Evolutionary conservation across 164 flowering plant species (phyloP), one percentile per base, ranked within the genome.

Genomic region (Vitis cinerea): DNA sequence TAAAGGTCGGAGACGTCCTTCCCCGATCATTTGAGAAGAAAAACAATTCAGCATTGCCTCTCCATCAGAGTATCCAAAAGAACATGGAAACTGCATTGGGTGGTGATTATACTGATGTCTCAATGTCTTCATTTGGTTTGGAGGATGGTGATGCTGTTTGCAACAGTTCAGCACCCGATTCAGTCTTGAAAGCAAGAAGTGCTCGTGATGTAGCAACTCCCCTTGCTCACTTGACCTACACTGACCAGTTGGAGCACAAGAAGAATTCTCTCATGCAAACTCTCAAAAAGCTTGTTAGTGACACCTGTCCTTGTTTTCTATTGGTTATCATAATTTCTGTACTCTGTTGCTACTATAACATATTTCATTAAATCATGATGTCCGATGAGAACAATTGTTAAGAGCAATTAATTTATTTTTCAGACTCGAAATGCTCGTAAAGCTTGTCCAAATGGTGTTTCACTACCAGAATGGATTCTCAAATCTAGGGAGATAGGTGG

Each of bases 361-460:
- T 56, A 3, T 16, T 37, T 8, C 7, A 14, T 51, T 54, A 2
- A 8, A 10, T 50, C 1, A 17, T 50, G 4, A 19, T 16, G n/a
- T 27, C 59, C 17, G 13, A 2, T 11, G 1, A 67, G 8, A n/a
- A 4, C 10, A 58, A 54, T 31, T 37, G 4, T 47, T 11, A 12
- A 61, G 4, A 31, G 2, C 53, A 27, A 63, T 53, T 53, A 30
- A 13, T 37, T 61, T 23, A 61, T 66, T 65, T 57, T 61, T 37
- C 82, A 95, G 99, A 90, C 94, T 65, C 83, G 93, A 75, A 89
- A 87, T 83, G 98, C 88, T 29, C 97, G 97, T 14, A 95, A 90
- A 72, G 99, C 98, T 73, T 93, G 97, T 78, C 94, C 98, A 9
- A 84, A 69, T 71, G 94, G 83, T 52, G 77, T 83, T 68, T 63